Conservation (phyloP, 2,329 filamentous ascomycete species). For the Alternaria sp. region DNA sequence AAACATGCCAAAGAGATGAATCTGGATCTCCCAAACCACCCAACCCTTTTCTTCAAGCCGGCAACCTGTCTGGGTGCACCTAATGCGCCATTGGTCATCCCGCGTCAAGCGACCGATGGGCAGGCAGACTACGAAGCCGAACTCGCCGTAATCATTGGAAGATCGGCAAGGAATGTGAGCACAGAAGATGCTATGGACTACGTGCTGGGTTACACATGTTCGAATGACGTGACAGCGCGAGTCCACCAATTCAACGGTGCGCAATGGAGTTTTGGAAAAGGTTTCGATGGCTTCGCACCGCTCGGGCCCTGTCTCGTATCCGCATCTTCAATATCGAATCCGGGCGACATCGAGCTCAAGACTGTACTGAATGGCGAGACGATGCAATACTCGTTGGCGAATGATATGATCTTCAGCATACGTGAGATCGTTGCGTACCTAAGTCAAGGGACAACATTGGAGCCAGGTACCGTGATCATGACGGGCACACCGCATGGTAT, state of each 20-base stretch:
- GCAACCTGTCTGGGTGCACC: constrained; percentile 41
- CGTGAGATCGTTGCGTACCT: constrained; percentile 55
- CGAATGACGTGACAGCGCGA: neutral
- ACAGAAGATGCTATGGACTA: neutral
- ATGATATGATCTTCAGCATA: constrained; percentile 60
- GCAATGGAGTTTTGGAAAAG: neutral
- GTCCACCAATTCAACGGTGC: neutral
- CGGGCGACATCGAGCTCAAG: constrained; percentile 50
- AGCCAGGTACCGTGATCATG: constrained; percentile 57
- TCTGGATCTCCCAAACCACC: constrained; percentile 22
- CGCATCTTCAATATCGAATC: constrained; percentile 51
- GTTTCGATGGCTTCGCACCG: neutral
- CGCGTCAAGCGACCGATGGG: neutral
- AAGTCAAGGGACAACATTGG: constrained; percentile 51
- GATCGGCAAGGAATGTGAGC: neutral
- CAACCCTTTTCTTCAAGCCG: constrained; percentile 32
- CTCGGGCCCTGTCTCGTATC: constrained; percentile 54
- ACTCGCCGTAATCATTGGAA: neutral
- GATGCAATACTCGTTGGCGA: constrained; percentile 50
- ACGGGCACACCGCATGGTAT: constrained; percentile 57
- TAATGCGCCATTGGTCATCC: neutral
- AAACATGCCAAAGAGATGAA: constrained; percentile 31
- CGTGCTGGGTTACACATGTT: neutral
- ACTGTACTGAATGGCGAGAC: constrained; percentile 57
- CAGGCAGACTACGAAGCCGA: neutral